Base-by-base conservation (phyloP, 129 eudicot genomes). In the Helichrysum umbraculigerum region DNA sequence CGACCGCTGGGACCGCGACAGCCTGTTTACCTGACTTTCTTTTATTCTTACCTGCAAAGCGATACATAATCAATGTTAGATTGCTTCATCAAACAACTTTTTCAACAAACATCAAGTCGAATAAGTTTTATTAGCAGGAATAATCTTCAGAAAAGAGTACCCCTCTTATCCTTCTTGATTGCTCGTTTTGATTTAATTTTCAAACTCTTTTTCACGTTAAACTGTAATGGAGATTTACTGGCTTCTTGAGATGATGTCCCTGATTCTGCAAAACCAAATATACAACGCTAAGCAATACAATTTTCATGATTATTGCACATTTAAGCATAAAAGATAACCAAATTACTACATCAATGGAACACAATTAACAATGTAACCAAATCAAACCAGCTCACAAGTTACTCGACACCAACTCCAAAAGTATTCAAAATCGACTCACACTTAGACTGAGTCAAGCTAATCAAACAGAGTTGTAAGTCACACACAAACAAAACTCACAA, bases 141-240 rank as follows among this genome's bases (percentile, higher is more conserved):
- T 33, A 17, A 57, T 66, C 41, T 4, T 66, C 37, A 80, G 64
- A 30, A 29, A 33, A 19, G 42, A 70, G 50, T 75, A 74, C 91
- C 90, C 76, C 83, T 88, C 72, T 81, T 88, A 54, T 85, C 90
- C 81, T 83, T 88, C 66, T 82, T 88, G 70, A 74, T 84, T 28
- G 85, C 66, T 56, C 72, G 79, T 79, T 84, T 92, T 22, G 82
- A 15, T 80, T 79, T 80, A 51, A 93, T 78, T 76, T 85, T 90
- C 79, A 88, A 11, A 82, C 86, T 79, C 90, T 87, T 93, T 86
- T 90, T 90, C 89, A 90, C 10, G 73, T 82, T 80, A 61, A 90
- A 90, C 74, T 83, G 69, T 68, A 74, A 57, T 1, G 87, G 86
- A 28, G 89, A 15, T 73, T 86, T 90, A 37, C 25, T 81, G 21